Conservation (phyloP, 2,329 filamentous ascomycete genomes). For the Tetracladium maxilliforme region DNA sequence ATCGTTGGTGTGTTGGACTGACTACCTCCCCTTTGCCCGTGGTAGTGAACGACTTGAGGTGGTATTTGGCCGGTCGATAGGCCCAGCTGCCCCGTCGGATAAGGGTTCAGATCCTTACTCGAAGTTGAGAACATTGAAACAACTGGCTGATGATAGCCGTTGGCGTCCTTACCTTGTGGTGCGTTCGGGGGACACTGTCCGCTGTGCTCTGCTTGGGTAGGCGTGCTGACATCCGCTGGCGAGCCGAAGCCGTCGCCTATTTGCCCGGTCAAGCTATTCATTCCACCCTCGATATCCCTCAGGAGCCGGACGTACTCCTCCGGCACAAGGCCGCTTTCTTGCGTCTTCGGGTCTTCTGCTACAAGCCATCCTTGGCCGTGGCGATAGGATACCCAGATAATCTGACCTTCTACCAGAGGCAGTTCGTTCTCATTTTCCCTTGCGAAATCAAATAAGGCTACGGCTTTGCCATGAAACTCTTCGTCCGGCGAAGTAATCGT, state of each 20-base stretch:
- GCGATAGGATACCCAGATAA: conserved; percentile 90
- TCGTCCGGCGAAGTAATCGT: conserved; percentile 91
- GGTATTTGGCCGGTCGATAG: conserved; percentile 46
- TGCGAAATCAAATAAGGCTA: conserved; percentile 89
- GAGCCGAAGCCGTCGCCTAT: conserved; percentile 31
- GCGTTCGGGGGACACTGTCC: conserved; percentile 26
- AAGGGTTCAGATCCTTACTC: conserved; percentile 53
- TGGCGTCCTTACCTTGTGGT: too few species aligned
- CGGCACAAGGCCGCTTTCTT: conserved; percentile 85
- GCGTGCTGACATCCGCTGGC: conserved; percentile 39
- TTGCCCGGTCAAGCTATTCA: conserved; percentile 56
- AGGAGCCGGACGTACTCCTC: conserved; percentile 92
- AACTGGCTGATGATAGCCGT: conserved; percentile 47
- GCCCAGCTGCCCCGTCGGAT: conserved; percentile 49
- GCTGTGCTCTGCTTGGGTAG: conserved; percentile 44
- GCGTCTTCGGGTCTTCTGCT: conserved; percentile 87
- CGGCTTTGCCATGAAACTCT: conserved; percentile 93
- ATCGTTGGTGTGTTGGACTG: conserved; percentile 53
- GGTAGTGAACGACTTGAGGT: conserved; percentile 53
- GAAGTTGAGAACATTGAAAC: conserved; percentile 58
- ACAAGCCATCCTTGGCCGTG: conserved; percentile 97
- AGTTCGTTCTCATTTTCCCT: conserved; percentile 95
- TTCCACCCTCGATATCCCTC: conserved; percentile 83
- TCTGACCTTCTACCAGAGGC: conserved; percentile 81
- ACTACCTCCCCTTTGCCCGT: conserved; percentile 52